These are phyloP conservation scores for Russula emetica DNA, from an alignment of 768 basidiomycete species.

Conservation along the genomic window DNA sequence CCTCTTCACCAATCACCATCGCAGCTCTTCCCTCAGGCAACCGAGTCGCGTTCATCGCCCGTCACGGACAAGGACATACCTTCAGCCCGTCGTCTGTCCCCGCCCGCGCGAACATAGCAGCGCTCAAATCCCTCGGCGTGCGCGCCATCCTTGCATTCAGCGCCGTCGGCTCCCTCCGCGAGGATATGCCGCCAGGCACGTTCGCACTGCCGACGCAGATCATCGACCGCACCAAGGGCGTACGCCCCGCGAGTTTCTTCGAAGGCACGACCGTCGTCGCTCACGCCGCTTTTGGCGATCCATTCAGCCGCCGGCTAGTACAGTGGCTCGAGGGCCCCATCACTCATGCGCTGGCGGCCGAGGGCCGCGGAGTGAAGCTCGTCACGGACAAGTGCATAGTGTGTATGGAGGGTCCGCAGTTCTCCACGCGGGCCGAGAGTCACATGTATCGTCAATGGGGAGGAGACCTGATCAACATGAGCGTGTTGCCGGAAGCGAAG, in stretches of 20 bases:
- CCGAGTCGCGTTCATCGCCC: constrained; percentile 82
- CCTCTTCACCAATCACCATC: constrained; percentile 91
- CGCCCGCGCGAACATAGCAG: constrained; percentile 88
- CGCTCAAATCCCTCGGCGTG: constrained; percentile 88
- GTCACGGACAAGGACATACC: constrained; percentile 81
- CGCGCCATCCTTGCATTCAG: constrained; percentile 89
- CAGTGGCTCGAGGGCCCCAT: constrained; percentile 65
- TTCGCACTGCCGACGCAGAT: constrained; percentile 87
- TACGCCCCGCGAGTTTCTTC: constrained; percentile 87
- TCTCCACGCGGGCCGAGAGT: constrained; percentile 97
- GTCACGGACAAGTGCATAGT: constrained; percentile 84
- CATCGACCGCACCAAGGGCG: constrained; percentile 94
- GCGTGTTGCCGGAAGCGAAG: constrained; percentile 94
- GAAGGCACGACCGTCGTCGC: constrained; percentile 77
- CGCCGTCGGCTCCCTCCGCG: constrained; percentile 90
- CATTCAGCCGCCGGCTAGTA: constrained; percentile 65
- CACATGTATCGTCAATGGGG: constrained; percentile 92
- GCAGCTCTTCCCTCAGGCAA: constrained; percentile 77
- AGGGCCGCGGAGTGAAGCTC: constrained; percentile 59
- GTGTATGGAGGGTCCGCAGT: constrained; percentile 97
- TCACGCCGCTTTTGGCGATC: constrained; percentile 92
- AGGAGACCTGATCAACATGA: constrained; percentile 96
- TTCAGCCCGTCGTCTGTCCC: constrained; percentile 80
- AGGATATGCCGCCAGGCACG: constrained; percentile 88
- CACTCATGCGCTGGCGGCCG: constrained; percentile 52